Base-by-base conservation (phyloP, 331 rosid genomes). In the Telfairia occidentalis region DNA sequence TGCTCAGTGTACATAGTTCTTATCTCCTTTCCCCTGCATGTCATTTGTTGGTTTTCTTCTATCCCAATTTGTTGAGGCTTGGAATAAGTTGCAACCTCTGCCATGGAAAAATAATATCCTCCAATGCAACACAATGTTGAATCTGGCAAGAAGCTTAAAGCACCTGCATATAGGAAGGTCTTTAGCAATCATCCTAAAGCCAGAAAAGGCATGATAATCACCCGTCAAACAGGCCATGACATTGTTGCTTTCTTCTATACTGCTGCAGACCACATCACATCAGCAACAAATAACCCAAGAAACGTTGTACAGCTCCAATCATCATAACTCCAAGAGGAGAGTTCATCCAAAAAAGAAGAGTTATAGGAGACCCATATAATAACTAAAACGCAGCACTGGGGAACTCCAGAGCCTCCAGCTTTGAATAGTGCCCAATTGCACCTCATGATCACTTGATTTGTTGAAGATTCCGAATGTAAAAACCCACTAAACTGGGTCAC, bases 271-370 rank as follows among this genome's bases (percentile, higher is more conserved):
- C 85, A 83, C 82, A 72, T 79, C 97, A 83, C 87, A 91, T 85
- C 94, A 89, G 94, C 96, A 82, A 83, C 85, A 86, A 86, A 86
- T 77, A 87, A 87, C 78, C 79, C 86, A 85, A 81, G 84, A 78
- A 87, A 80, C 85, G 88, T 80, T 80, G 89, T 79, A 85, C 81
- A 79, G 96, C 97, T 93, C 96, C 97, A 86, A 89, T 89, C 97
- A 83, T 89, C 89, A 84, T 54, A 78, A 83, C 89, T 78, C 83
- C 85, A 77, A 76, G 86, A 48, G 88, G 72, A 78, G 83, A 87
- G 77, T 79, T 84, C 91, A 92, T 79, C 88, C 83, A 89, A 87
- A 89, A 79, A 87, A 91, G 89, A 60, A 81, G 77, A 85, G 45
- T 69, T 50, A 89, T 79, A 84, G 81, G 82, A 85, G 82, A 82